Evolutionary conservation across 2,329 filamentous ascomycete genomes (phyloP).

Genomic region (Paraphaeosphaeria sporulosa): DNA sequence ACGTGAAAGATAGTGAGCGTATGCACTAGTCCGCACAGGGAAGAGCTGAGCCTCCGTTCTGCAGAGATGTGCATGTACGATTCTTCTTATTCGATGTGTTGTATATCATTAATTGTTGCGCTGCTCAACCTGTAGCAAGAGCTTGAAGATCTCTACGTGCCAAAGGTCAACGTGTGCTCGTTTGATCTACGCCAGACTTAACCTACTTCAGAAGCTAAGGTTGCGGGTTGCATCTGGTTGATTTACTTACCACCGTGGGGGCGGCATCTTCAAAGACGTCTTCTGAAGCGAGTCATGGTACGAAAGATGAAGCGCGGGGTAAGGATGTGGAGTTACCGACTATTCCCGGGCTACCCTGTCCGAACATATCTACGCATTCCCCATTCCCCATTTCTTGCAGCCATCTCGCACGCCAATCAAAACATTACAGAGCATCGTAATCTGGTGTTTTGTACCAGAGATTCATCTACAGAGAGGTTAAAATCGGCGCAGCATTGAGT

Average conservation of each 20-base stretch:
- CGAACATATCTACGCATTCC: background rate
- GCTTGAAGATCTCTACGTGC: too few relatives aligned
- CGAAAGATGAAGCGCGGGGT: background rate
- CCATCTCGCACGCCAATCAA: background rate
- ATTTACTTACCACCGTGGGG: background rate
- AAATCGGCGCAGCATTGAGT: background rate
- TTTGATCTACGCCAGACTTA: too few relatives aligned
- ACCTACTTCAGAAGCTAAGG: too few relatives aligned
- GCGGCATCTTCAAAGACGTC: background rate
- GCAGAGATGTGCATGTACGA: too few relatives aligned
- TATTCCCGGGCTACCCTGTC: background rate
- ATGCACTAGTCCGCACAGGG: too few relatives aligned
- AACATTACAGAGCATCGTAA: background rate
- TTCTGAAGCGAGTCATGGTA: background rate
- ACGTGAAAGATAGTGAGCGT: too few relatives aligned
- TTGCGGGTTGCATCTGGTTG: background rate
- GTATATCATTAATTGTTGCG: too few relatives aligned
- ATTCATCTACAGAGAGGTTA: background rate
- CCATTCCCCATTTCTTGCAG: background rate
- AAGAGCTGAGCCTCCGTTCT: too few relatives aligned
- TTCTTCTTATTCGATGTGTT: too few relatives aligned
- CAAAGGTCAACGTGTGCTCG: too few relatives aligned
- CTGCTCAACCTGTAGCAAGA: too few relatives aligned
- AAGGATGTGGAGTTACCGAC: background rate
- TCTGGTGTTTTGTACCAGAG: background rate